Evolutionary conservation across 2,329 filamentous ascomycete species (phyloP), one percentile per base, ranked within the genome.

Genomic region (Neoscytalidium dimidiatum): DNA sequence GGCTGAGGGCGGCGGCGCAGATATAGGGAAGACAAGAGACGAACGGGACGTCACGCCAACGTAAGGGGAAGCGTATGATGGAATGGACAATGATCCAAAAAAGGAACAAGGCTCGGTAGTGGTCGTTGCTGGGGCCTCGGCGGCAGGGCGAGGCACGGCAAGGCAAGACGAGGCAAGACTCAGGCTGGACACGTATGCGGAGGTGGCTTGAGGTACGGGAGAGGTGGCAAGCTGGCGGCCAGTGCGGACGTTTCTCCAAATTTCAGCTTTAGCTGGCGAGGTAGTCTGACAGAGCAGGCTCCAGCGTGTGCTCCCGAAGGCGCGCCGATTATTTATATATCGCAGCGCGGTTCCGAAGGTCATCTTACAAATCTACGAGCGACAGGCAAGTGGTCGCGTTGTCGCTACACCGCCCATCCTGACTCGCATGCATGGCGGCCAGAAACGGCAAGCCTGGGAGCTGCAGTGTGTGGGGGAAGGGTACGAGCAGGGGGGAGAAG

Each of bases 271-370:
- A 41, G 38, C 38, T 41, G 21, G 17, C 28, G 46, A 28, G 46
- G 46, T 26, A 49, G 46, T 48, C 33, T 29, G 19, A 4, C 26
- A 28, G 29, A 38, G 29, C 52, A 43, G 23, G 21, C 52, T 41
- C 19, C 31, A 38, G 31, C 33, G 35, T n/a, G 35, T 4, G 21
- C 53, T 44, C 53, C 53, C 53, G 53, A 58, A 57, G 52, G 52
- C 52, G 52, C 52, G 33, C 52, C 52, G 52, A 46, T 31, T 26
- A 60, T 60, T 60, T 60, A 60, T 60, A 60, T n/a, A 43, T 33
- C n/a, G n/a, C n/a, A n/a, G n/a, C n/a, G n/a, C n/a, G n/a, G n/a
- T n/a, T n/a, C 3, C n/a, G 51, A 13, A 11, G 7, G 28, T 26
- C 26, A 31, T 19, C 33, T 38, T 53, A 38, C 51, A 51, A 51